A percentile compares a stretch with the other conserved stretches of the same genome.
Evolutionary conservation across 2,329 filamentous ascomycete genomes (phyloP).

Genomic region (Parastagonospora nodorum): DNA sequence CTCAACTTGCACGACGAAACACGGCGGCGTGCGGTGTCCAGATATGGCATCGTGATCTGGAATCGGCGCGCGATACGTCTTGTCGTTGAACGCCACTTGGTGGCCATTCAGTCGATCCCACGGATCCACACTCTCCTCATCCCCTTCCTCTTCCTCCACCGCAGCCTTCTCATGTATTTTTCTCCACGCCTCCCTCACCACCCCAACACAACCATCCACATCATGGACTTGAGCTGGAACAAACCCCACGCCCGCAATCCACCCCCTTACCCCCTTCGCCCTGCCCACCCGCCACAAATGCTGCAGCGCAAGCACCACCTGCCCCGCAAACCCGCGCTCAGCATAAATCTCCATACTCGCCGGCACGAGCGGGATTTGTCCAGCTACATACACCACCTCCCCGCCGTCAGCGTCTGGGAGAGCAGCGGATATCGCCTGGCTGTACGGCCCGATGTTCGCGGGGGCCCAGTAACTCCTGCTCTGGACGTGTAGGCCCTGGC

Average conservation of each 20-base stretch:
- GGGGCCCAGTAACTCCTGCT: conserved; percentile 96
- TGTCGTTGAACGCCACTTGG: conserved; percentile 19
- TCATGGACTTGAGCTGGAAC: conserved; percentile 12
- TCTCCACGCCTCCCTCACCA: conserved; percentile 55
- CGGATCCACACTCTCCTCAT: conserved; percentile 63
- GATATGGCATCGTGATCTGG: conserved; percentile 21
- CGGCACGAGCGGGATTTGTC: conserved; percentile 88
- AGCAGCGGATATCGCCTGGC: conserved; percentile 74
- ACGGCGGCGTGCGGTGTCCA: conserved; percentile 57
- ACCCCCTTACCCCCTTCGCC: conserved; percentile 73
- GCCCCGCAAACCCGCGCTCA: conserved; percentile 54
- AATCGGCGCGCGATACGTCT: conserved; percentile 50
- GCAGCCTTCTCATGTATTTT: conserved; percentile 12
- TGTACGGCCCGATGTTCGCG: conserved; percentile 96
- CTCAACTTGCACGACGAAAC: conserved; percentile 77
- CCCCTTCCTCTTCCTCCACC: conserved; percentile 50
- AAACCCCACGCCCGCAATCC: conserved; percentile 71
- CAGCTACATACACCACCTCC: conserved; percentile 71
- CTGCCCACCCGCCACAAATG: conserved; percentile 84
- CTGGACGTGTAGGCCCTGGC: conserved; percentile 79
- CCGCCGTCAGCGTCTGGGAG: conserved; percentile 31
- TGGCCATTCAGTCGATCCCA: conserved; percentile 68
- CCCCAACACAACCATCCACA: conserved; percentile 31
- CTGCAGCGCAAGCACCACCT: conserved; percentile 77
- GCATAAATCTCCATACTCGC: conserved; percentile 70